phyloP scores from a whole-genome alignment of 306 rosid species.

The Vigna hirtella region DNA sequence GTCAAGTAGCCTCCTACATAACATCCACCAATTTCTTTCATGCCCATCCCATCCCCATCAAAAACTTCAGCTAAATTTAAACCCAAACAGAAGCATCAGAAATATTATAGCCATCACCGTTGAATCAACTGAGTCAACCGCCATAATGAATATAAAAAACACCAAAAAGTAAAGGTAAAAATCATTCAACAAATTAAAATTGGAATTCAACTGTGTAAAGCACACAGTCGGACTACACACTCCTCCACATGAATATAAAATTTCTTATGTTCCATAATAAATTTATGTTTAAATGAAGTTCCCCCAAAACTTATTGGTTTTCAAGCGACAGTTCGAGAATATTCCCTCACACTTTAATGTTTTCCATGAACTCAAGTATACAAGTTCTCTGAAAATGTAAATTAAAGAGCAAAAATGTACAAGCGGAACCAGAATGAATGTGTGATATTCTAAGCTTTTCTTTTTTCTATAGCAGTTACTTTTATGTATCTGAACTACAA shows the following conservation, averaged over 20 bases:
- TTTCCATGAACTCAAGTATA: constrained; percentile 39
- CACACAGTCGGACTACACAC: background rate
- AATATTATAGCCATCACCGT: background rate
- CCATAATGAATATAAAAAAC: background rate
- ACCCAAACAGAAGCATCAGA: background rate
- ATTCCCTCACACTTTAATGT: constrained; percentile 36
- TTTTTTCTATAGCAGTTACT: constrained; percentile 17
- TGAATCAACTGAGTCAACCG: background rate
- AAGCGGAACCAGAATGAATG: background rate
- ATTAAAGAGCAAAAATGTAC: constrained; percentile 16
- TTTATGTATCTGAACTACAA: constrained; percentile 29
- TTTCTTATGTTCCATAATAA: constrained; percentile 18
- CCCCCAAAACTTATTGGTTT: constrained; percentile 23
- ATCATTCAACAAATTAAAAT: constrained; percentile 1
- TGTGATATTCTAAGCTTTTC: background rate
- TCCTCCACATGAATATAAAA: constrained; percentile 10
- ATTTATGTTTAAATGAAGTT: constrained; percentile 11
- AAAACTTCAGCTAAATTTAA: background rate
- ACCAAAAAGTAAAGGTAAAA: background rate
- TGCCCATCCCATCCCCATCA: background rate
- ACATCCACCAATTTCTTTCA: background rate
- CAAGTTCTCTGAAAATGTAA: constrained; percentile 39
- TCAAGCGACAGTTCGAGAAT: constrained; percentile 26
- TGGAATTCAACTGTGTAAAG: constrained; percentile 13
- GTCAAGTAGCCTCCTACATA: background rate